Percentiles rank a stretch among this genome's conserved stretches.
phyloP scores from a whole-genome alignment of 169 alveolate genomes.

The Plasmodium gaboni region DNA sequence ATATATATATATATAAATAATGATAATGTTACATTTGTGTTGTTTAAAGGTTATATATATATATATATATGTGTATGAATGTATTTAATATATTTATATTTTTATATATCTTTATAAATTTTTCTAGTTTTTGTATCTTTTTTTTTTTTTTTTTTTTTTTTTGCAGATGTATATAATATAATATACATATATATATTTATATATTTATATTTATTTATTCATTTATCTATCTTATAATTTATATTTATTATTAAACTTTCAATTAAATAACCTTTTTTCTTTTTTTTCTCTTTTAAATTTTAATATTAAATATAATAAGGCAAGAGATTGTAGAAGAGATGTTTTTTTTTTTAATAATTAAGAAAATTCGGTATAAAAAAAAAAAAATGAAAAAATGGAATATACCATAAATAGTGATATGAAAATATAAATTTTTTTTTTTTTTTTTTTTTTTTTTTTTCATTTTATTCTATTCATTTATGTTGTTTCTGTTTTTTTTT shows the following conservation, averaged over 20 bases:
- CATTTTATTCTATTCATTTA: no score
- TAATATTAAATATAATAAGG: no score
- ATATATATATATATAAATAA: no score
- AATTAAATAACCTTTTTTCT: constrained; percentile 26
- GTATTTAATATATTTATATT: not conserved
- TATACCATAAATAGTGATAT: no score
- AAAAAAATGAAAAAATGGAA: no score
- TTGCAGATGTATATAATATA: no score
- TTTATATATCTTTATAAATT: not conserved
- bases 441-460: no score
- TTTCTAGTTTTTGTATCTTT: constrained; percentile 1
- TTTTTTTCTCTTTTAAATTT: not conserved
- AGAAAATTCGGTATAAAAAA: no score
- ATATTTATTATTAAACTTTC: constrained; percentile 16
- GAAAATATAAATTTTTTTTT: no score
- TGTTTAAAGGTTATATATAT: not conserved
- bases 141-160: constrained; percentile 14
- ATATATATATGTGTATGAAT: not conserved
- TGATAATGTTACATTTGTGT: not conserved
- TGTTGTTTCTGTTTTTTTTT: not conserved
- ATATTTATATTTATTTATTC: not conserved
- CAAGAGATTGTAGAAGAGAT: no score
- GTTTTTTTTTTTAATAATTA: no score
- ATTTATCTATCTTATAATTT: not conserved
- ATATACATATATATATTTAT: not conserved